Evolutionary conservation across 495 filamentous ascomycete genomes (phyloP), one percentile per base, ranked within the genome.

Genomic region (Chaetomidium leptoderma): DNA sequence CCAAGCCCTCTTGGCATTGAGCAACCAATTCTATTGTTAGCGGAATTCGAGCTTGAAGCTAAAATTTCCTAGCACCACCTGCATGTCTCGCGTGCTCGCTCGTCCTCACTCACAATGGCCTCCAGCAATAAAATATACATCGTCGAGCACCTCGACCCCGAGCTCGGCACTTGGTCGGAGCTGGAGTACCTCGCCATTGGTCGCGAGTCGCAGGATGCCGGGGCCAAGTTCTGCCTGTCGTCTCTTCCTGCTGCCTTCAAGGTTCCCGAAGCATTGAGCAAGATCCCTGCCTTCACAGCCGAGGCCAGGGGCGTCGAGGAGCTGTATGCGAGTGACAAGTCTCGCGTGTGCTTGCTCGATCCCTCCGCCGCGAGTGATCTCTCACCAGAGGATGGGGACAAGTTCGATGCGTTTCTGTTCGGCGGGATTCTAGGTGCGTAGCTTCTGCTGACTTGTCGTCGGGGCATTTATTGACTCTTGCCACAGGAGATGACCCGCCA

Each of bases 91-190:
- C n/a, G n/a, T n/a, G n/a, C n/a, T n/a, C n/a, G n/a, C n/a, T n/a
- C n/a, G n/a, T n/a, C n/a, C n/a, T n/a, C n/a, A n/a, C n/a, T 46
- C 32, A 53, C 24, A 16, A 67, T 67, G 61, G 36, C 66, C 13
- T 48, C 51, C 57, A 29, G 30, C 26, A 36, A 26, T 58, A 86
- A 85, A 65, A 89, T 81, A 36, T 95, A 90, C 74, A 85, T 96
- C 63, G 90, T 96, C 53, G 91, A 96, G 76, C 91, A 96, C 73
- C 81, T 96, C 21, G 91, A 96, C 76, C 83, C 87, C 14, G 93
- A 98, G 70, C 81, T 97, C 24, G 93, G 92, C n/a, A 81, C 81
- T 32, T 98, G 93, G 93, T 96, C 92, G 6, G 81, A 86, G 21
- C 80, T 96, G 19, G 93, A 98, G 75, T 98, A 98, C 76, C 73